These are phyloP conservation scores for Pleurotus pulmonarius DNA, from an alignment of 768 basidiomycete species.

Conservation along the genomic window DNA sequence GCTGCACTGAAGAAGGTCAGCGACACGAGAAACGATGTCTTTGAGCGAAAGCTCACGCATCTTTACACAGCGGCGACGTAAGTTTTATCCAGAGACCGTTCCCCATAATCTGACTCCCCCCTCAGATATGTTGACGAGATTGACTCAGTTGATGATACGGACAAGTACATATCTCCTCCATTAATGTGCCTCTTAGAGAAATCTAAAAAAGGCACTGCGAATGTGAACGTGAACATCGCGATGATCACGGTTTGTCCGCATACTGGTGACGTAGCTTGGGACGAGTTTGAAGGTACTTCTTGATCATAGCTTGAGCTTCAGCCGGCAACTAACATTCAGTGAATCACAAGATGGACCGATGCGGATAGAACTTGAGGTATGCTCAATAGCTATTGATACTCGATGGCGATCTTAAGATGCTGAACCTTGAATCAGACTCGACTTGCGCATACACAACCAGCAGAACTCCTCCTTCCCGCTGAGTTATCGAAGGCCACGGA, in stretches of 20 bases:
- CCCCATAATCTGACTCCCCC: neutral
- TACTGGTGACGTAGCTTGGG: slow-evolving; percentile 93
- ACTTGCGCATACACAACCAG: slow-evolving; percentile 78
- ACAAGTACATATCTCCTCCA: slow-evolving; percentile 54
- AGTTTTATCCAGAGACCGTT: slow-evolving; percentile 21
- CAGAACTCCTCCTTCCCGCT: slow-evolving; percentile 71
- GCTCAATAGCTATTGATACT: neutral
- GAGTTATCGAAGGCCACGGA: slow-evolving; percentile 63
- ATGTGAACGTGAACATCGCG: slow-evolving; percentile 45
- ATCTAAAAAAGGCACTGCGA: slow-evolving; percentile 12
- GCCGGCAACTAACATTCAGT: too few relatives aligned
- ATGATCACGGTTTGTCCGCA: slow-evolving; percentile 79
- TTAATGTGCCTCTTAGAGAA: slow-evolving; percentile 78
- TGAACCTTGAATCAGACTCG: slow-evolving; percentile 55
- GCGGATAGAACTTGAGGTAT: slow-evolving; percentile 86
- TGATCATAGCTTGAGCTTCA: neutral
- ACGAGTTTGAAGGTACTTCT: slow-evolving; percentile 75
- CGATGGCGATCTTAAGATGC: neutral
- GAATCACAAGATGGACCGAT: slow-evolving; percentile 61
- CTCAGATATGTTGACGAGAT: slow-evolving; percentile 79
- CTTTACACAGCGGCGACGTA: slow-evolving; percentile 88
- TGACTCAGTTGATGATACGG: slow-evolving; percentile 61
- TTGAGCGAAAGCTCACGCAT: slow-evolving; percentile 70
- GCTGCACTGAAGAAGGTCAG: slow-evolving; percentile 85
- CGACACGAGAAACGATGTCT: slow-evolving; percentile 70